These are phyloP conservation scores for Sabuloglossum arenarium DNA, from an alignment of 495 filamentous ascomycete species.

Conservation along the genomic window DNA sequence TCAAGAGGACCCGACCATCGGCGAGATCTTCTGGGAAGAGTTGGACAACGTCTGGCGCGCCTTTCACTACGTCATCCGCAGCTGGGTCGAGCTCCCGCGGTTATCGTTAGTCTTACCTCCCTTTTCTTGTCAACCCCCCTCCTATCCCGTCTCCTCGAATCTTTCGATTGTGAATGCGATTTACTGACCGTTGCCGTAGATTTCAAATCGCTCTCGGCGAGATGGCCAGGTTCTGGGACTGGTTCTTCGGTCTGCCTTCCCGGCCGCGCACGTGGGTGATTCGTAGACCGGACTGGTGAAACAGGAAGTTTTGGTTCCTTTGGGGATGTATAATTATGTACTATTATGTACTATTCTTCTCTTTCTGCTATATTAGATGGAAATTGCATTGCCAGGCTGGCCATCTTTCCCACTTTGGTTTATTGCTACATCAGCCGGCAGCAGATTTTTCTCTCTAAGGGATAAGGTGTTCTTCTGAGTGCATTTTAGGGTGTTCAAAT, in stretches of 20 bases:
- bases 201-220: slow-evolving; percentile 40
- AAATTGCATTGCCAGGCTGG: background rate
- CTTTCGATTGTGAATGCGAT: background rate
- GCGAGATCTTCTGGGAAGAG: slow-evolving; percentile 43
- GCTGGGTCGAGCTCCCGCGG: slow-evolving; percentile 47
- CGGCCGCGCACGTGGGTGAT: slow-evolving; percentile 46
- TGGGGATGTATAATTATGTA: background rate
- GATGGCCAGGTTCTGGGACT: slow-evolving; percentile 42
- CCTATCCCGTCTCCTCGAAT: background rate
- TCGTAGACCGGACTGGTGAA: slow-evolving; percentile 7
- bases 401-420: background rate
- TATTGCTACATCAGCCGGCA: background rate
- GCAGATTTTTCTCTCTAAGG: background rate
- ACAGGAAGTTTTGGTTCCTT: background rate
- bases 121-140: background rate
- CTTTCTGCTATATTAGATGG: background rate
- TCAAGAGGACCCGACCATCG: slow-evolving; percentile 20
- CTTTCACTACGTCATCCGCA: slow-evolving; percentile 39
- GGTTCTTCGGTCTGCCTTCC: slow-evolving; percentile 61
- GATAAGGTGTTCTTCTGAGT: background rate
- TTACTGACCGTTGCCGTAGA: slow-evolving; percentile 17
- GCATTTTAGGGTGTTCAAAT: background rate
- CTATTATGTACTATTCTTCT: background rate
- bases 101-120: slow-evolving; percentile 38
- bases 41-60: slow-evolving; percentile 30